These are phyloP conservation scores for Ascoidea tarda DNA, from an alignment of 805 yeast genomes.

Conservation along the genomic window DNA sequence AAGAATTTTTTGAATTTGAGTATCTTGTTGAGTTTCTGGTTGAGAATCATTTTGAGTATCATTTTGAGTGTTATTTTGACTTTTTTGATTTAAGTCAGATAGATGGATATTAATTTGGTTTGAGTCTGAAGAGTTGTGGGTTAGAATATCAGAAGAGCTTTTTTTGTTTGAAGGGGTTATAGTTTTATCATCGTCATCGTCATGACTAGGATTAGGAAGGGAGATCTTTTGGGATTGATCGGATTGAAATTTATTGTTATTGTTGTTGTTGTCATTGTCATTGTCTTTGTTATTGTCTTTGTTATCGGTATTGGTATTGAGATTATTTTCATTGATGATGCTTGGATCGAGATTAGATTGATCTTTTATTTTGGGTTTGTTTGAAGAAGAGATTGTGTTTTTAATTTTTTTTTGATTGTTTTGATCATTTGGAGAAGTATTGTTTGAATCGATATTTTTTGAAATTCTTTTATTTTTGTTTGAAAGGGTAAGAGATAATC, in stretches of 20 bases:
- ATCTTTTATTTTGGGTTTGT: not conserved
- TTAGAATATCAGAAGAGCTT: too few species aligned
- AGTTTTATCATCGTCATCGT: slow-evolving; percentile 9
- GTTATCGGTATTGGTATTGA: not conserved
- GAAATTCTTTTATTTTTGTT: not conserved
- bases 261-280: slow-evolving; percentile 5
- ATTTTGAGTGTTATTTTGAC: slow-evolving; percentile 3
- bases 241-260: slow-evolving; percentile 13
- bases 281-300: slow-evolving; percentile 1
- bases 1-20: not conserved
- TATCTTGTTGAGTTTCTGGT: not conserved
- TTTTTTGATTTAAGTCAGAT: slow-evolving; percentile 6
- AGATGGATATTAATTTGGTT: slow-evolving; percentile 2
- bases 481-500: not conserved
- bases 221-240: slow-evolving; percentile 16
- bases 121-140: too few species aligned
- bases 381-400: not conserved
- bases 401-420: not conserved
- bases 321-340: too few species aligned
- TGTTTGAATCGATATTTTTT: not conserved
- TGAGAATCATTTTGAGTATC: slow-evolving; percentile 6
- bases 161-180: too few species aligned
- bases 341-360: not conserved
- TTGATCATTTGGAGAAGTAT: not conserved
- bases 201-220: slow-evolving; percentile 16